Evolutionary conservation across 2,329 filamentous ascomycete species (phyloP), one percentile per base, ranked within the genome.

Genomic region (Epichloe aotearoae): DNA sequence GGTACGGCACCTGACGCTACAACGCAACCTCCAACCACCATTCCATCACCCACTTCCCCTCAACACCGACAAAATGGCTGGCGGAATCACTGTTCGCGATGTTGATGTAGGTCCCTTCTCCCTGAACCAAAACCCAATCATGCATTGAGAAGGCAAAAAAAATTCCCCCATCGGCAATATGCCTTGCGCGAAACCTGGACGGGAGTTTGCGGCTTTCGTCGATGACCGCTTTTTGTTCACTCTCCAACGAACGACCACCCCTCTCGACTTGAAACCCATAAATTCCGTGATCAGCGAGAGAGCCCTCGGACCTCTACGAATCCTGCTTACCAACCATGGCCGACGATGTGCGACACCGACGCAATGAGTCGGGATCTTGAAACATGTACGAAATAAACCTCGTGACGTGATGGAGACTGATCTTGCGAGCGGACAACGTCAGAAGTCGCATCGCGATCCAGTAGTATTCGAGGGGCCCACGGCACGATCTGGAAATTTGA

Each of bases 11-110:
- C 56, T 57, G 58, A 59, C 59, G 60, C 62, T 59, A 34, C 61
- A 63, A 61, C 61, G 58, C 61, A 62, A 57, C 60, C 57, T 42
- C 49, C 48, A 54, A 56, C 53, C 38, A 52, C 54, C 55, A 56
- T 54, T 52, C 51, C 57, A 49, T 50, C 46, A 41, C 46, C 54
- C 54, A 52, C 47, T 52, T 53, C 60, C 61, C 61, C 58, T 58
- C 61, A 69, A 64, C 61, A 80, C 77, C 77, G 77, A 75, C 75
- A 88, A 77, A 71, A 90, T 90, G 86, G 74, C 76, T 69, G 80
- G 84, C 73, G 86, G 85, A 73, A 79, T 88, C 71, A 80, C 76
- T 65, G 86, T 91, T 74, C 85, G 86, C 75, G 86, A 90, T 76
- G 86, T 90, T 71, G 84, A 87, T 80, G 83, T 86, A 82, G 74